Conservation (phyloP, 1,284 basidiomycete genomes). For the Sporisorium iseilematis-ciliati region DNA sequence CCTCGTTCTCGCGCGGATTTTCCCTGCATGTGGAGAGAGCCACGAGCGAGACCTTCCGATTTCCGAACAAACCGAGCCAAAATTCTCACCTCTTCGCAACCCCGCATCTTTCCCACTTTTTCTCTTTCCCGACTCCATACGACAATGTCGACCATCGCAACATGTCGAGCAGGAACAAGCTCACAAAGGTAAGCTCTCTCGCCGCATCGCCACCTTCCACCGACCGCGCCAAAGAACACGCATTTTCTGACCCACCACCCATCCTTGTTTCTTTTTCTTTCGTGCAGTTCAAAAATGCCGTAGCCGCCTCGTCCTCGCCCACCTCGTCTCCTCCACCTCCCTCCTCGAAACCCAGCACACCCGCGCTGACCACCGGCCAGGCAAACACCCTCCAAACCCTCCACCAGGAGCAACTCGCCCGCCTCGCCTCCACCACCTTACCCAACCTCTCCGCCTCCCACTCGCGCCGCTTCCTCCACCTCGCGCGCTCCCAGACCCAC, state of each 20-base stretch:
- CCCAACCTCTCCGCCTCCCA: constrained; percentile 35
- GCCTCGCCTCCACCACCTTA: constrained; percentile 18
- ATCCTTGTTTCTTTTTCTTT: not conserved
- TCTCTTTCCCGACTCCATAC: not conserved
- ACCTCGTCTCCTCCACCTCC: constrained; percentile 3
- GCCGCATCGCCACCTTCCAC: not conserved
- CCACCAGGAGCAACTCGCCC: constrained; percentile 42
- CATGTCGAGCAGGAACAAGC: constrained; percentile 31
- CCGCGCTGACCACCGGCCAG: constrained; percentile 5
- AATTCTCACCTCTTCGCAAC: constrained; percentile 7
- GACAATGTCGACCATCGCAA: not conserved
- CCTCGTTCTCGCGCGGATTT: constrained; percentile 43
- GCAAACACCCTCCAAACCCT: constrained; percentile 30
- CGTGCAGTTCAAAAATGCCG: constrained; percentile 28
- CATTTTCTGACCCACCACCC: not conserved
- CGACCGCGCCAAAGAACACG: not conserved
- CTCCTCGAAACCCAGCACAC: not conserved
- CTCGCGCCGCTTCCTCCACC: constrained; percentile 29
- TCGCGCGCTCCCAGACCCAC: constrained; percentile 13
- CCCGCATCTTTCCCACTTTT: not conserved
- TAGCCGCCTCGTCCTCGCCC: constrained; percentile 21
- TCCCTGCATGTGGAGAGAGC: constrained; percentile 22
- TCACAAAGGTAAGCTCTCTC: constrained; percentile 26
- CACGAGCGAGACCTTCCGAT: constrained; percentile 2
- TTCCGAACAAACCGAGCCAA: constrained; percentile 19